Conservation (phyloP, 1,284 basidiomycete genomes). For the Dichomitus squalens region DNA sequence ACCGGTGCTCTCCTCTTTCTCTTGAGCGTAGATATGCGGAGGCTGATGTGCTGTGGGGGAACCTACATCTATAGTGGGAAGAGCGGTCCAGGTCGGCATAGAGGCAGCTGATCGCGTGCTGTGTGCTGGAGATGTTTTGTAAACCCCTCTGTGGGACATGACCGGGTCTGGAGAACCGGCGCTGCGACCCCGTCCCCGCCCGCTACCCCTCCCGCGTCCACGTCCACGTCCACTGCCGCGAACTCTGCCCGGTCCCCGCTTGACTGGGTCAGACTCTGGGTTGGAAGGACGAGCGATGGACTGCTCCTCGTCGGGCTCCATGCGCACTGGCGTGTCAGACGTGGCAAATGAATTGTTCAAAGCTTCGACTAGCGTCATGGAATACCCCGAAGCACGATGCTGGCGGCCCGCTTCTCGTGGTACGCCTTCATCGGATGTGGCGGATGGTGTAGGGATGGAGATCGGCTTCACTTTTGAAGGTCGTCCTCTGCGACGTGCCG, state of each 20-base stretch:
- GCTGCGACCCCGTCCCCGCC: constrained; percentile 1
- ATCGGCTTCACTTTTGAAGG: constrained; percentile 1
- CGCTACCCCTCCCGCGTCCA: background rate
- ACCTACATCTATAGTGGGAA: background rate
- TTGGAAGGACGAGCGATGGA: background rate
- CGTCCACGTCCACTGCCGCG: background rate
- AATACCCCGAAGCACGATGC: background rate
- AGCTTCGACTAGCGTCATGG: constrained; percentile 7
- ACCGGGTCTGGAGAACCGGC: background rate
- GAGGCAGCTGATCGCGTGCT: background rate
- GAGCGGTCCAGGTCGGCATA: background rate
- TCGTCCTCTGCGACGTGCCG: constrained; percentile 2
- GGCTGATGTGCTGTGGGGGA: background rate
- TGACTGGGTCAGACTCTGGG: background rate
- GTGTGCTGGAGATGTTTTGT: background rate
- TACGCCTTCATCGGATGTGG: constrained; percentile 6
- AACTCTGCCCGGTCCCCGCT: constrained; percentile 11
- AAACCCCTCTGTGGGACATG: background rate
- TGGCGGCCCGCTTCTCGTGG: background rate
- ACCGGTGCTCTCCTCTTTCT: background rate
- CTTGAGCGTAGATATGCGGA: background rate
- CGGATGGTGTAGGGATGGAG: constrained; percentile 12
- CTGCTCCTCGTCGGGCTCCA: too few relatives aligned
- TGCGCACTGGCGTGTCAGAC: background rate
- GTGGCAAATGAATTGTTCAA: constrained; percentile 11